Conservation (phyloP, 345 rosid species). For the Euclidium syriacum region DNA sequence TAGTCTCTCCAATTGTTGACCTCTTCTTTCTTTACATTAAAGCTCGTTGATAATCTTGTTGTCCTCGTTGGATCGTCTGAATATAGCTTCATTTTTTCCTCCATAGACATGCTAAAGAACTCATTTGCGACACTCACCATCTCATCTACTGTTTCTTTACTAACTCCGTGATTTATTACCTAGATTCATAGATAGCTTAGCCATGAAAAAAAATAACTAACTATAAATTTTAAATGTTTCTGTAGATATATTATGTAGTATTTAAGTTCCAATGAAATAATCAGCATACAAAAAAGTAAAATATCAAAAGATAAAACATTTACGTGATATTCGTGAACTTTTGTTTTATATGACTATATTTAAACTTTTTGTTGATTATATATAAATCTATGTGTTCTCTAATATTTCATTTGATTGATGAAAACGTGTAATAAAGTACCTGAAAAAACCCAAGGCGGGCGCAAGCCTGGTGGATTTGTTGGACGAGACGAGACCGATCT, state of each 20-base stretch:
- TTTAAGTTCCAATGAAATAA: background rate
- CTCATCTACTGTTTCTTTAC: constrained; percentile 29
- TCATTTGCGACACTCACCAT: constrained; percentile 49
- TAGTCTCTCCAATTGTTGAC: constrained; percentile 89
- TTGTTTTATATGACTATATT: too few species aligned
- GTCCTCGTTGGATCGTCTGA: constrained; percentile 85
- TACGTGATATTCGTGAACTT: too few species aligned
- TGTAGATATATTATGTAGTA: background rate
- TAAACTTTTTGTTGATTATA: too few species aligned
- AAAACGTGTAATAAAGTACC: constrained; percentile 40
- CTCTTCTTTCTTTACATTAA: constrained; percentile 69
- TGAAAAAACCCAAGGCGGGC: constrained; percentile 58
- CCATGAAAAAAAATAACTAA: background rate
- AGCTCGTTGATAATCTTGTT: constrained; percentile 74
- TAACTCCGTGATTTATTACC: constrained; percentile 71
- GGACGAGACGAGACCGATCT: constrained; percentile 39
- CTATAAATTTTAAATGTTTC: background rate
- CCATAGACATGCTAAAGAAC: constrained; percentile 60
- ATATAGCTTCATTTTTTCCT: constrained; percentile 78
- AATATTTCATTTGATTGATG: too few species aligned
- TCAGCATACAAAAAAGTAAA: background rate
- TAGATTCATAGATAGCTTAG: constrained; percentile 6
- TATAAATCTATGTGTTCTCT: too few species aligned
- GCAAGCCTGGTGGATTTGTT: constrained; percentile 53
- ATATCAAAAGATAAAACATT: too few species aligned